Conservation (phyloP, 441 rosid species). For the Corymbia citriodora region DNA sequence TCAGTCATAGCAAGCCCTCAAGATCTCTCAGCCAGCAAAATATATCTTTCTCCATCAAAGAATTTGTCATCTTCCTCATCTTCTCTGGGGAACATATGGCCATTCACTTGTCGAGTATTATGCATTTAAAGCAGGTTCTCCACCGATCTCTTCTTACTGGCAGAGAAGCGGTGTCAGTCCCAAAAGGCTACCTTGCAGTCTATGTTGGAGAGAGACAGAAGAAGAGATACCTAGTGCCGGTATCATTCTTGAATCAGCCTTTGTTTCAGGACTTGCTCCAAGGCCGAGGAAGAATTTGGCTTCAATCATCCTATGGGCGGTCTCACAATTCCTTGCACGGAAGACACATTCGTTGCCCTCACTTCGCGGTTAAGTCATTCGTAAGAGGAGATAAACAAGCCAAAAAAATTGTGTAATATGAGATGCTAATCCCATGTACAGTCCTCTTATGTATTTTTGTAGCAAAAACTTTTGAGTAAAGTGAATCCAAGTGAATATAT, state of each 20-base stretch:
- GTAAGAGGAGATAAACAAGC: background rate
- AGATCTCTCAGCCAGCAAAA: background rate
- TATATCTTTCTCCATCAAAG: background rate
- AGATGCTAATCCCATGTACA: background rate
- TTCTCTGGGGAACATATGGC: background rate
- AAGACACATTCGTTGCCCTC: constrained; percentile 2
- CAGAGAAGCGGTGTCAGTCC: constrained; percentile 7
- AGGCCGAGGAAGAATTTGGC: background rate
- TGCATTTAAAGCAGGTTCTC: constrained; percentile 14
- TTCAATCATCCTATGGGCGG: constrained; percentile 10
- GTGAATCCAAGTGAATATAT: no score
- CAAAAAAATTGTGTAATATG: background rate
- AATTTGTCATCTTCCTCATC: background rate
- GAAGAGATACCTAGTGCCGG: background rate
- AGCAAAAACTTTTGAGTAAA: background rate
- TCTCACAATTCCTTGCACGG: constrained; percentile 11
- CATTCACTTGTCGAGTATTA: background rate
- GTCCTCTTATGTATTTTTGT: background rate
- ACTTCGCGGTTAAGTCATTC: background rate
- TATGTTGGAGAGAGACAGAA: constrained; percentile 10
- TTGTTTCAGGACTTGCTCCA: background rate
- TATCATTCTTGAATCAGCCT: constrained; percentile 6
- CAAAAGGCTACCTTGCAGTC: constrained; percentile 14
- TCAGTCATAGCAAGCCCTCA: background rate
- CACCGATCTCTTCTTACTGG: background rate